A percentile compares a stretch with the other conserved stretches of the same genome.
phyloP scores from a whole-genome alignment of 2,329 filamentous ascomycete species.

The Leptographium flavum region DNA sequence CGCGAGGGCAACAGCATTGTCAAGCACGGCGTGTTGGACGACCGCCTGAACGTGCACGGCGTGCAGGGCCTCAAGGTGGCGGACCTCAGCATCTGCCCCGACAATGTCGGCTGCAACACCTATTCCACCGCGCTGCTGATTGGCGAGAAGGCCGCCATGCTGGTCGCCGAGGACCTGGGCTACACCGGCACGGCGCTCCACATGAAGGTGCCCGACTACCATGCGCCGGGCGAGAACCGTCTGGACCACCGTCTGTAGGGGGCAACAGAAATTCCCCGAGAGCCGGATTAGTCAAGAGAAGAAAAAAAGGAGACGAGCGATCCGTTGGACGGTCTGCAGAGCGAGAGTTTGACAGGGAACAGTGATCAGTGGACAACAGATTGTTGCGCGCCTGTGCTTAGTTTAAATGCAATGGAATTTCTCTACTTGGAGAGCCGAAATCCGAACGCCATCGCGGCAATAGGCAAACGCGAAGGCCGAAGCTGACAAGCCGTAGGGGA shows the following conservation, averaged over 20 bases:
- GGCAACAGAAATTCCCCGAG: too few relatives aligned
- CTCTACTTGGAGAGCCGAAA: too few relatives aligned
- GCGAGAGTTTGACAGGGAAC: too few relatives aligned
- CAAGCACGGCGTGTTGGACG: constrained; percentile 65
- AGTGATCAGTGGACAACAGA: too few relatives aligned
- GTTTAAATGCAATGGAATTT: too few relatives aligned
- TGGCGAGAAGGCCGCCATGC: constrained; percentile 58
- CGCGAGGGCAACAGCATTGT: constrained; percentile 65
- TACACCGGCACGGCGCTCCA: constrained; percentile 60
- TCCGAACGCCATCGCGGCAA: too few relatives aligned
- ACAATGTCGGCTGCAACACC: constrained; percentile 61
- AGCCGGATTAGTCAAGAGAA: too few relatives aligned
- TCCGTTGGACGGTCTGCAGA: too few relatives aligned
- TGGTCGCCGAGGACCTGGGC: constrained; percentile 59
- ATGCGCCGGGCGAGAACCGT: constrained; percentile 35
- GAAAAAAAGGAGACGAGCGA: too few relatives aligned
- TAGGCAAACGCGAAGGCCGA: too few relatives aligned
- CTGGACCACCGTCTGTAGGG: constrained; percentile 25
- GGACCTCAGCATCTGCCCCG: constrained; percentile 62
- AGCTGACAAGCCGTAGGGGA: too few relatives aligned
- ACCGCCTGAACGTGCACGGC: constrained; percentile 64
- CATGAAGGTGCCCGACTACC: constrained; percentile 58
- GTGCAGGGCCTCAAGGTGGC: constrained; percentile 66
- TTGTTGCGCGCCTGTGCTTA: too few relatives aligned
- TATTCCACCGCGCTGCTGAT: constrained; percentile 60